Conservation (phyloP, 2,329 filamentous ascomycete species). For the Ophiostoma himal-ulmi region DNA sequence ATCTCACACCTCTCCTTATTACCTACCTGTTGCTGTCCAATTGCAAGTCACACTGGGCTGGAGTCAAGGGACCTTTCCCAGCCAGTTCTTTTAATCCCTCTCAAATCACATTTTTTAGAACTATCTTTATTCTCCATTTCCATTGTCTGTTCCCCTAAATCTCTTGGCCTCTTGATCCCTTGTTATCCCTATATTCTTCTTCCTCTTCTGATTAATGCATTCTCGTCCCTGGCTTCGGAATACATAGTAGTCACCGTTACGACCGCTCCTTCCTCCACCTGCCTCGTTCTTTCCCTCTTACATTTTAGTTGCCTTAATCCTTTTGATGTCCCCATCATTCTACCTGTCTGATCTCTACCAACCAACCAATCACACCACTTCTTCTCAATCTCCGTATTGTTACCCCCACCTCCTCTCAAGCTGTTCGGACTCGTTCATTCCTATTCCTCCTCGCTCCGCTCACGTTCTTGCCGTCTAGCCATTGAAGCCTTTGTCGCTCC, state of each 20-base stretch:
- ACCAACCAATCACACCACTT: background rate
- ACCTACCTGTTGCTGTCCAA: background rate
- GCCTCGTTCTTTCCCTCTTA: too few relatives aligned
- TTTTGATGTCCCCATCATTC: background rate
- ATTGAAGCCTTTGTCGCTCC: background rate
- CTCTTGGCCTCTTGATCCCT: background rate
- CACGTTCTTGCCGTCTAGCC: background rate
- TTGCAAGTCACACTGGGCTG: background rate
- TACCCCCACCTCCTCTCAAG: slow-evolving; percentile 1
- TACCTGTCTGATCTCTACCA: background rate
- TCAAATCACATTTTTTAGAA: background rate
- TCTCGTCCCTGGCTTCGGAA: background rate
- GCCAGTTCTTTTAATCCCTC: background rate
- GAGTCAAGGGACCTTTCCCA: background rate
- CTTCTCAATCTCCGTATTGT: background rate
- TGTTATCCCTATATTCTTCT: background rate
- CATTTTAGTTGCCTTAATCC: background rate
- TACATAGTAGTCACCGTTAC: background rate
- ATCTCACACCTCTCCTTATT: background rate
- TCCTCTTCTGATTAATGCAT: background rate
- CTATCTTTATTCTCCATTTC: background rate
- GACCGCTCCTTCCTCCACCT: background rate
- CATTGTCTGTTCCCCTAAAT: background rate
- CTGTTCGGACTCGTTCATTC: slow-evolving; percentile 8
- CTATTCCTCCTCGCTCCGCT: background rate